Percentiles rank a stretch among this genome's conserved stretches.
Conservation (phyloP, 177 flowering plant species). For the Vitis hybrid region DNA sequence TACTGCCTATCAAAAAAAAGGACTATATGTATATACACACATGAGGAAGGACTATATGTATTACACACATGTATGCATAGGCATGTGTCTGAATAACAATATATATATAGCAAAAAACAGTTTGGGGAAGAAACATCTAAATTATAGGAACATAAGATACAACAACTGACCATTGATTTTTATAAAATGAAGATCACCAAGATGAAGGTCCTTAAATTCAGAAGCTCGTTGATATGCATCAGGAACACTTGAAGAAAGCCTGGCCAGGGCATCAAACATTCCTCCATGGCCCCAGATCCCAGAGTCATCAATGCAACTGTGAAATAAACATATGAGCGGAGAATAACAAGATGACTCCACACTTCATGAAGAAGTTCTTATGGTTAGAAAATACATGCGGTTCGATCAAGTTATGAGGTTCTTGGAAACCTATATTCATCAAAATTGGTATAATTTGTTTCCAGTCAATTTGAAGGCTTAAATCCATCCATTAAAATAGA, state of each 20-base stretch:
- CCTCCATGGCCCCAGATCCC: conserved; percentile 96
- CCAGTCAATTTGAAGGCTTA: too few relatives aligned
- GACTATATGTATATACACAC: not conserved
- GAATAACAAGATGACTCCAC: not conserved
- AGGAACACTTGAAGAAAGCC: conserved; percentile 59
- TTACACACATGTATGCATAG: not conserved
- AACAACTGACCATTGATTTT: conserved; percentile 51
- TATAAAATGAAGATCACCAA: conserved; percentile 88
- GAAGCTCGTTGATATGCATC: conserved; percentile 68
- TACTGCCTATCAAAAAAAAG: not conserved
- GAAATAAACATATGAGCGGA: conserved; percentile 4
- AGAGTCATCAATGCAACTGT: conserved; percentile 89
- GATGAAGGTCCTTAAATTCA: conserved; percentile 79
- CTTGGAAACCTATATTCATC: too few relatives aligned
- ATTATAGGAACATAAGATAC: not conserved
- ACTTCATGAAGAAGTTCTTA: not conserved
- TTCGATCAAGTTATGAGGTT: too few relatives aligned
- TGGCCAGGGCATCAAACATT: conserved; percentile 80
- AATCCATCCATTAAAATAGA: too few relatives aligned
- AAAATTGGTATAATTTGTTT: too few relatives aligned
- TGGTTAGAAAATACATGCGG: not conserved
- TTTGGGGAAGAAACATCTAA: too few relatives aligned
- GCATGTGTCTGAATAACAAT: not conserved
- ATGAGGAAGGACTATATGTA: not conserved
- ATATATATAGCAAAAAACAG: not conserved